These are phyloP conservation scores for Phytophthora sp. DNA, from an alignment of 352 stramenopile species.

Conservation along the genomic window DNA sequence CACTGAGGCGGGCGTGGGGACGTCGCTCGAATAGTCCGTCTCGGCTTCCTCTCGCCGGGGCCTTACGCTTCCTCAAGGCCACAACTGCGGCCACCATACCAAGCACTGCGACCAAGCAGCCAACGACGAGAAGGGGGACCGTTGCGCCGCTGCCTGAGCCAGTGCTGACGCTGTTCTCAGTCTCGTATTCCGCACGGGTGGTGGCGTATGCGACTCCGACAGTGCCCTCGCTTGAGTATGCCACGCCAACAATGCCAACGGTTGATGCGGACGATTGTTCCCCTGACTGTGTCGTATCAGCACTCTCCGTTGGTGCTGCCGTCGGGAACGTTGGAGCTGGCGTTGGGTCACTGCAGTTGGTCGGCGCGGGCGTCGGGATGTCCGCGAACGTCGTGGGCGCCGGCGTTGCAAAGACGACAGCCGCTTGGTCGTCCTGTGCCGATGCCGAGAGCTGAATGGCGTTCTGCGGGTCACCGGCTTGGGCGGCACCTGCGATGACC, in stretches of 20 bases:
- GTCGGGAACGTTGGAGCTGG: conserved; percentile 28
- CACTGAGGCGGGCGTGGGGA: conserved; percentile 31
- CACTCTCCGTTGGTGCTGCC: conserved; percentile 25
- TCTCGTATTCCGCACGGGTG: conserved; percentile 37
- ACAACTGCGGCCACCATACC: conserved; percentile 46
- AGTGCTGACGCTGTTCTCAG: conserved; percentile 16
- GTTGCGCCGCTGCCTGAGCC: conserved; percentile 22
- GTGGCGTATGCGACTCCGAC: conserved; percentile 40
- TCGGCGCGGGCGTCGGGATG: conserved; percentile 24
- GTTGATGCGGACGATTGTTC: conserved; percentile 7
- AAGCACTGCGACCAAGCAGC: conserved; percentile 50
- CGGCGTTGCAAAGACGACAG: neutral
- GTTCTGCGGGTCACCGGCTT: conserved; percentile 28
- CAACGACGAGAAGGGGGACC: conserved; percentile 39
- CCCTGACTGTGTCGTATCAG: conserved; percentile 8
- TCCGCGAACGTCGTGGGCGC: conserved; percentile 18
- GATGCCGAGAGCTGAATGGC: conserved; percentile 21
- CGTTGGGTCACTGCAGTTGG: conserved; percentile 26
- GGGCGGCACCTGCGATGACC: conserved; percentile 26
- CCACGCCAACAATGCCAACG: conserved; percentile 12
- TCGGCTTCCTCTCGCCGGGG: conserved; percentile 17
- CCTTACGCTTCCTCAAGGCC: conserved; percentile 49
- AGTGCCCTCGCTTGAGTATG: conserved; percentile 20
- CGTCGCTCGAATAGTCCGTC: conserved; percentile 35
- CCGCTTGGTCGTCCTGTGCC: conserved; percentile 14